Percentiles rank a stretch among this genome's conserved stretches.
These are phyloP conservation scores for Pseudofabraea citricarpa DNA, from an alignment of 2,329 filamentous ascomycete genomes.

Conservation along the genomic window DNA sequence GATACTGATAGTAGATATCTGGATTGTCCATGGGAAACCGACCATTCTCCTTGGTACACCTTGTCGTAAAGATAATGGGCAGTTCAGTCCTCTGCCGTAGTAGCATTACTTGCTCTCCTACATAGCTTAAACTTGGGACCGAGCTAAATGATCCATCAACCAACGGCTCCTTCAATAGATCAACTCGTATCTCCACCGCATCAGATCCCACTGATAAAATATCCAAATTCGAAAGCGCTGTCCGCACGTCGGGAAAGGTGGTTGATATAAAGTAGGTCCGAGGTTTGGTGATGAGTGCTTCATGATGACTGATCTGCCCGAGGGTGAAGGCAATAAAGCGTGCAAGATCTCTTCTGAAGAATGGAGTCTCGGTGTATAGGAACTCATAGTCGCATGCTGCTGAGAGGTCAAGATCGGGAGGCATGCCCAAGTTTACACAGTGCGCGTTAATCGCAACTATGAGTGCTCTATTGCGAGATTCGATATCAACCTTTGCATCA, in stretches of 20 bases:
- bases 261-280: slow-evolving; percentile 84
- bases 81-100: slow-evolving; percentile 78
- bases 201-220: slow-evolving; percentile 84
- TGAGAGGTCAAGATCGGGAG: slow-evolving; percentile 61
- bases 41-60: slow-evolving; percentile 78
- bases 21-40: slow-evolving; percentile 81
- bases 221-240: slow-evolving; percentile 78
- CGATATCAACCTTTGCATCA: slow-evolving; percentile 52
- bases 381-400: slow-evolving; percentile 79
- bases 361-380: slow-evolving; percentile 69
- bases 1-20: slow-evolving; percentile 68
- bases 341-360: slow-evolving; percentile 70
- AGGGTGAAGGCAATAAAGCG: slow-evolving; percentile 76
- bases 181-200: slow-evolving; percentile 79
- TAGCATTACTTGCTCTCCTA: slow-evolving; percentile 81
- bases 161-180: slow-evolving; percentile 70
- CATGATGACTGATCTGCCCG: slow-evolving; percentile 74
- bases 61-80: slow-evolving; percentile 85
- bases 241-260: slow-evolving; percentile 80
- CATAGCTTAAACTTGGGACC: slow-evolving; percentile 76
- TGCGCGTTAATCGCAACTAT: slow-evolving; percentile 72
- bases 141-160: slow-evolving; percentile 55
- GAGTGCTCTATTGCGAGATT: slow-evolving; percentile 50
- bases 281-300: slow-evolving; percentile 70
- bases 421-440: slow-evolving; percentile 66